Evolutionary conservation across 1,284 basidiomycete species (phyloP), one percentile per base, ranked within the genome.

Genomic region (Cryptococcus sp.): DNA sequence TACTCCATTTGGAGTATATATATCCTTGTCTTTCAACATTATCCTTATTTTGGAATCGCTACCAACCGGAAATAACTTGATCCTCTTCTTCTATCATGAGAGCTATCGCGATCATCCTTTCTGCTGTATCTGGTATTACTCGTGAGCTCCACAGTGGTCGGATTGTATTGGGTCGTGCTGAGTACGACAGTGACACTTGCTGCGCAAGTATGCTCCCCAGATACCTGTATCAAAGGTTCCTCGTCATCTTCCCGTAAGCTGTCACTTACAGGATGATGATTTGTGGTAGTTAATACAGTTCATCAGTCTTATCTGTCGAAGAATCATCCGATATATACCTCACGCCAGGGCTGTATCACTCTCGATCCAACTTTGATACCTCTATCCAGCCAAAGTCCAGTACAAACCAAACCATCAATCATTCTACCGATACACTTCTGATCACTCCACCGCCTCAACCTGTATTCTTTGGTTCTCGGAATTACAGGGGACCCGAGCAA

Each of bases 401-500:
- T 14, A 33, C 59, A 4, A 65, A 65, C 42, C 55, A 59, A 41
- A 55, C 58, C 3, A 59, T 60, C 45, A 52, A 55, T 3, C 52
- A 38, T 10, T 42, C 45, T 6, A 34, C 49, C 13, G 42, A 42
- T 3, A 41, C 48, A 2, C 37, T 61, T 3, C 52, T 46, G n/a
- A 56, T 74, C 30, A 49, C 57, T 1, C 56, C 51, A 4, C 71
- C 72, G 0, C 41, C 54, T 10, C 13, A 31, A 3, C 68, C 71
- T 3, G 47, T 69, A 8, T 49, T 60, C 4, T 72, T 68, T 51
- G 33, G 49, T 1, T 35, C 36, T 0, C 30, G 37, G 0, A 13
- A 33, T 10, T 71, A 68, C 48, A n/a, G 42, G 10, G 64, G 64
- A 31, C 52, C 31, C n/a, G 49, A 50, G 2, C 45, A 35, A 14